phyloP scores from a whole-genome alignment of 495 filamentous ascomycete species.

The Hypoxylon intermedium region DNA sequence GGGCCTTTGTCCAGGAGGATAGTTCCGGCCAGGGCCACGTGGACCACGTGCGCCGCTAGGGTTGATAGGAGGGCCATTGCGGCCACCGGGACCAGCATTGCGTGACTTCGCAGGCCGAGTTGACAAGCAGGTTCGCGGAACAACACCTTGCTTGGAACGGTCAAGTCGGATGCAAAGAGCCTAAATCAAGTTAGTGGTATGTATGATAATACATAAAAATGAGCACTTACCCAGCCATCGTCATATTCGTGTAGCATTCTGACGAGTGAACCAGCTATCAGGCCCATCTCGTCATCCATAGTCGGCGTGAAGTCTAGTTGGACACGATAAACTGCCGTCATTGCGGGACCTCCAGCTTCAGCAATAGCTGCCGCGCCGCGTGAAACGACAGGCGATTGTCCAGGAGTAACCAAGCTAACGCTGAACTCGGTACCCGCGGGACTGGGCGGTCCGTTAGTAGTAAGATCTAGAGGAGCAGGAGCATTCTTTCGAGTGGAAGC shows the following conservation, averaged over 20 bases:
- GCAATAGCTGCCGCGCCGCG: slow-evolving; percentile 59
- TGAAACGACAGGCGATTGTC: slow-evolving; percentile 53
- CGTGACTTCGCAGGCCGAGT: slow-evolving; percentile 91
- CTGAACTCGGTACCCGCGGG: slow-evolving; percentile 68
- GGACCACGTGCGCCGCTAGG: slow-evolving; percentile 47
- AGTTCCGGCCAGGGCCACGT: slow-evolving; percentile 57
- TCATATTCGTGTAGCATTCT: slow-evolving; percentile 95
- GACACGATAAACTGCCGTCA: slow-evolving; percentile 78
- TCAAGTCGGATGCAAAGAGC: slow-evolving; percentile 92
- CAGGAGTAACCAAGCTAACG: slow-evolving; percentile 58
- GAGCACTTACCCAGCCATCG: slow-evolving; percentile 87
- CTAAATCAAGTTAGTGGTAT: slow-evolving; percentile 58
- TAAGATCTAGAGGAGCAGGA: slow-evolving; percentile 58
- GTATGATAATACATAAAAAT: background rate
- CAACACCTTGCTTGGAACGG: slow-evolving; percentile 89
- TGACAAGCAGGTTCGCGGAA: slow-evolving; percentile 91
- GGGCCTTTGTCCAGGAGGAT: slow-evolving; percentile 55
- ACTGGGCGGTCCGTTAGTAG: slow-evolving; percentile 57
- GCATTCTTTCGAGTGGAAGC: slow-evolving; percentile 53
- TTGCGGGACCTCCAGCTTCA: slow-evolving; percentile 62
- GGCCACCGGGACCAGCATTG: slow-evolving; percentile 52
- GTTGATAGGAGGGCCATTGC: slow-evolving; percentile 47
- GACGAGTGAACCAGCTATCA: slow-evolving; percentile 80
- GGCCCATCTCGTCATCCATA: slow-evolving; percentile 86
- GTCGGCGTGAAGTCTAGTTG: slow-evolving; percentile 95